Evolutionary conservation across 768 basidiomycete genomes (phyloP), one percentile per base, ranked within the genome.

Genomic region (Boletus rubescentipes): DNA sequence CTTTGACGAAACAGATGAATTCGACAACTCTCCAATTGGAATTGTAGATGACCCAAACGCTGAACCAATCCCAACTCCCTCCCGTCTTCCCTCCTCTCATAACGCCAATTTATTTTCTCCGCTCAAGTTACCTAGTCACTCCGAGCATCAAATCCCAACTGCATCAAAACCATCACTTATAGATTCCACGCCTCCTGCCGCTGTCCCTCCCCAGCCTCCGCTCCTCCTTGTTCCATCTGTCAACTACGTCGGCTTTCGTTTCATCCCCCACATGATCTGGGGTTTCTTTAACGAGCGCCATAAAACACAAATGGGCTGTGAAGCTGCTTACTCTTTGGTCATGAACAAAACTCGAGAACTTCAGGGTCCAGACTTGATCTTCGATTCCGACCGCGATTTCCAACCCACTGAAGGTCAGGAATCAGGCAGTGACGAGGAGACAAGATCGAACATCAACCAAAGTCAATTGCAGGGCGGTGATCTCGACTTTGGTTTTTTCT

Each of bases 231-330:
- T 93, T 30, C 77, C 85, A 12, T 92, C 85, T 68, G 77, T 79
- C 36, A 83, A 93, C 63, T 79, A 86, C 60, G 78, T 96, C 48
- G 94, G 94, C 8, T 80, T 95, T 65, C 80, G 78, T 29, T 89
- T 91, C 64, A 85, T 96, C 52, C 94, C 94, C 12, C 72, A 81
- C 61, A 95, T 96, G 93, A 81, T 96, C 43, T 87, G 85, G 83
- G 90, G 85, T 58, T 93, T 93, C 72, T 98, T 97, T 76, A 94
- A 93, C 67, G 86, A 90, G 67, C 85, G 93, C 9, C 74, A 83
- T 43, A 85, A 89, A 64, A 92, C 93, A n/a, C 80, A 73, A 7
- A 71, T 81, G 12, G 96, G 96, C 31, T 87, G 89, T 10, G 85
- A 95, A 60, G 87, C 87, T 11, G 94, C 87, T 0, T 89, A 91